Base-by-base conservation (phyloP, 75 land plant species). In the Pinus taeda region DNA sequence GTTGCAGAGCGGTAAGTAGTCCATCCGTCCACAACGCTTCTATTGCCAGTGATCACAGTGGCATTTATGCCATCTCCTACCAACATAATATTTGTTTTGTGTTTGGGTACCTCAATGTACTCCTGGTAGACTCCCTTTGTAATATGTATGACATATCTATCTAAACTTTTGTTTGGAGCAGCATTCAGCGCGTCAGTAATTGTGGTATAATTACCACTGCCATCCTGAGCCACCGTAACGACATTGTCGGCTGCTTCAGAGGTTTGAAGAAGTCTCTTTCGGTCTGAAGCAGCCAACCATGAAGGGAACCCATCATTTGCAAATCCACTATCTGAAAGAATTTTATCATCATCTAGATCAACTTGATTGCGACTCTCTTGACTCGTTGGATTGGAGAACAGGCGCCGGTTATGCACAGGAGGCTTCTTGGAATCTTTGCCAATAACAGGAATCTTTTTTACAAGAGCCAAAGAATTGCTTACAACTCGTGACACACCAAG, bases 201-300 rank as follows among this genome's bases (percentile, higher is more conserved):
- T 7, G 81, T 83, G 17, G 74, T 81, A 73, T 79, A 88, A 59
- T 90, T 80, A n/a, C 92, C 92, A 24, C 59, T 76, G 4, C 91
- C 91, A 39, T 90, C 93, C 60, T 79, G 74, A 3, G 92, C 92
- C 75, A 90, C 92, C 53, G 3, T 56, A 26, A 82, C 80, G 39
- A 85, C 24, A 56, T 86, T 64, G 20, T 57, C 78, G 59, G 49
- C 81, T 30, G 4, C 42, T 4, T 65, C 21, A 1, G 36, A 24
- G 14, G 6, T 33, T 37, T 37, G 3, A 2, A 75, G 81, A 30
- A 84, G 74, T 18, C 71, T 57, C 21, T 33, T 75, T 29, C 87
- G 21, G 57, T 84, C 81, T 4, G 20, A 60, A n/a, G 58, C 66
- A 49, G 62, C 7, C 65, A 91, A 17, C 95, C 95, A 93, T 61